Evolutionary conservation across 305 asterid genomes (phyloP).

Genomic region (Fraxinus nigra): DNA sequence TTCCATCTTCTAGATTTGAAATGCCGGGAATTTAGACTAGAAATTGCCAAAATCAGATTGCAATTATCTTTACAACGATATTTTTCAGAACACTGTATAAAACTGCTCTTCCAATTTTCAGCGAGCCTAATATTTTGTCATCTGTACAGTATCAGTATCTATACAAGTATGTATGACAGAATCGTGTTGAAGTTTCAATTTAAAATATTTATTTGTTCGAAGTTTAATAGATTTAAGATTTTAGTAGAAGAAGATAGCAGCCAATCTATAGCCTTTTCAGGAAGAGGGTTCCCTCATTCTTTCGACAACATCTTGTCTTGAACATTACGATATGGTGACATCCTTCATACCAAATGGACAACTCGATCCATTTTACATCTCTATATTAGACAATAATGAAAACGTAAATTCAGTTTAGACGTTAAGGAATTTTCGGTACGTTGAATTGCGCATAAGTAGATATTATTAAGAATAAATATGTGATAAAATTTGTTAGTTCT

Average conservation of each 20-base stretch:
- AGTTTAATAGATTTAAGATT: too few relatives aligned
- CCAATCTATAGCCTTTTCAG: background rate
- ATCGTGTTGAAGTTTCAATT: background rate
- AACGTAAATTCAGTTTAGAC: too few relatives aligned
- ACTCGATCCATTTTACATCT: too few relatives aligned
- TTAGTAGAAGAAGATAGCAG: background rate
- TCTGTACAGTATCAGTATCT: background rate
- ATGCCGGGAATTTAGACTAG: background rate
- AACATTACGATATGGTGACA: too few relatives aligned
- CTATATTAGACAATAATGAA: too few relatives aligned
- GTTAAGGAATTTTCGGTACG: conserved; percentile 6
- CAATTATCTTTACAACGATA: background rate
- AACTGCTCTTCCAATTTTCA: too few relatives aligned
- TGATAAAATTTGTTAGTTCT: background rate
- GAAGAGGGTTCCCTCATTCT: background rate
- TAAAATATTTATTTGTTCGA: background rate
- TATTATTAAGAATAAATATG: background rate
- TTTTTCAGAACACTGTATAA: background rate
- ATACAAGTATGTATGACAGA: background rate
- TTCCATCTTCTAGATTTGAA: background rate
- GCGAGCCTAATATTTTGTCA: background rate
- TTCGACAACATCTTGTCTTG: background rate
- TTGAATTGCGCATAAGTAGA: too few relatives aligned
- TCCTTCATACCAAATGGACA: too few relatives aligned
- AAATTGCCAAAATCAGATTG: background rate